Conservation (phyloP, 192 early-diverging fungal genomes). For the Coemansia sp. region DNA sequence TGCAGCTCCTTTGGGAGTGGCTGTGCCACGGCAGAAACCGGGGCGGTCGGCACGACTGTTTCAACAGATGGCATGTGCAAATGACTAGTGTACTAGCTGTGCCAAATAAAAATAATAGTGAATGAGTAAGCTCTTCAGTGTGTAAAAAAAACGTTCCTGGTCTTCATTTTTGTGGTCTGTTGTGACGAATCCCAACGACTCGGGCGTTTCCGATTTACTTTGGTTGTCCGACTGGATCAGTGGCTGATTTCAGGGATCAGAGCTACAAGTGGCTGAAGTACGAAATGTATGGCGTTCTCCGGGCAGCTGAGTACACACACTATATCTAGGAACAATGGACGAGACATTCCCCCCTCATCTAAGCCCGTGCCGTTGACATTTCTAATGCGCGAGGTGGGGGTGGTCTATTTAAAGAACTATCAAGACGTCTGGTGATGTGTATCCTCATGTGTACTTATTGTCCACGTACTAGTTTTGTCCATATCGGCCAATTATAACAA, state of each 20-base stretch:
- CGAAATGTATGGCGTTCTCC: neutral
- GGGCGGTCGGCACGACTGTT: neutral
- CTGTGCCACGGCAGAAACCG: neutral
- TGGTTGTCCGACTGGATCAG: neutral
- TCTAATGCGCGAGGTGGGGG: neutral
- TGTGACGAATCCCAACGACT: neutral
- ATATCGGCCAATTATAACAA: neutral
- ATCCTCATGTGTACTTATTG: neutral
- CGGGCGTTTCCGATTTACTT: neutral
- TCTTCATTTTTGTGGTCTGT: neutral
- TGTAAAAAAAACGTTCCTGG: neutral
- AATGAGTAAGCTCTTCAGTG: neutral
- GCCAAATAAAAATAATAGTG: neutral
- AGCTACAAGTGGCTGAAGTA: neutral
- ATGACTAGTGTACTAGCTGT: neutral
- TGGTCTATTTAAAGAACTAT: neutral
- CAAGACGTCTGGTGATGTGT: constrained; percentile 5
- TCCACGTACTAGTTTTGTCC: neutral
- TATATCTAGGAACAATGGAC: constrained; percentile 4
- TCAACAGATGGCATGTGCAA: neutral
- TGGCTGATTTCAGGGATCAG: neutral
- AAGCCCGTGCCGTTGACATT: constrained; percentile 2
- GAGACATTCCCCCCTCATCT: neutral
- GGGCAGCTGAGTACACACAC: constrained; percentile 8
- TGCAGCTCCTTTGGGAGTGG: constrained; percentile 18